A percentile compares a stretch with the other conserved stretches of the same genome.
phyloP scores from a whole-genome alignment of 1,284 basidiomycete genomes.

The Earliella scabrosa region DNA sequence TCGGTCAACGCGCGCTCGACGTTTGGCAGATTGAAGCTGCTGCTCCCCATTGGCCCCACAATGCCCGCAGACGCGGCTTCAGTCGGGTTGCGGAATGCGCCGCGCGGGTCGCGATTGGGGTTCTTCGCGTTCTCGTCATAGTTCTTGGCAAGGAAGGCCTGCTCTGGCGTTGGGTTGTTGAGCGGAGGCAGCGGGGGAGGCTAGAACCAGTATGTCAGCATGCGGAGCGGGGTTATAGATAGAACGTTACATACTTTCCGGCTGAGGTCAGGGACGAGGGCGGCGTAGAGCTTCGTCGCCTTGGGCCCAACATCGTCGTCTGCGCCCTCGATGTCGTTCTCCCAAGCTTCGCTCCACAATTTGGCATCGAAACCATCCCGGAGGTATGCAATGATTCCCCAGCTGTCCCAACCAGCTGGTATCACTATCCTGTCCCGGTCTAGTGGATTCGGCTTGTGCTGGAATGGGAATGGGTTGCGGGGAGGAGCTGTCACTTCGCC shows the following conservation, averaged over 20 bases:
- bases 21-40: conserved; percentile 80
- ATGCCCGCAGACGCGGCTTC: conserved; percentile 67
- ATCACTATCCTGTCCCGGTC: conserved; percentile 93
- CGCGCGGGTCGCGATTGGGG: conserved; percentile 84
- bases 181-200: conserved; percentile 71
- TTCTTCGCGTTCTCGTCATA: conserved; percentile 90
- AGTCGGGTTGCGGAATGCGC: conserved; percentile 79
- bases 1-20: conserved; percentile 86
- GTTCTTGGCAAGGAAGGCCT: conserved; percentile 85
- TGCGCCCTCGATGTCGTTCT: conserved; percentile 58
- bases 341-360: conserved; percentile 85
- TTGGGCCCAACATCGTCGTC: conserved; percentile 47
- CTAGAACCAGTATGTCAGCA: conserved; percentile 38
- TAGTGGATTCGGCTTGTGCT: conserved; percentile 86
- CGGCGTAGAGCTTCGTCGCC: conserved; percentile 60
- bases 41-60: conserved; percentile 88
- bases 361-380: conserved; percentile 91
- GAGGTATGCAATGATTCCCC: conserved; percentile 93
- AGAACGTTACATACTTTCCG: conserved; percentile 52
- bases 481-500: conserved; percentile 58
- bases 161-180: conserved; percentile 82
- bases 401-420: conserved; percentile 96
- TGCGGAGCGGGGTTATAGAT: too few species aligned
- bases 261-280: conserved; percentile 74
- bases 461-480: conserved; percentile 85